Conservation (phyloP, 225 moss, liverwort and hornwort species). For the Asterella californica region DNA sequence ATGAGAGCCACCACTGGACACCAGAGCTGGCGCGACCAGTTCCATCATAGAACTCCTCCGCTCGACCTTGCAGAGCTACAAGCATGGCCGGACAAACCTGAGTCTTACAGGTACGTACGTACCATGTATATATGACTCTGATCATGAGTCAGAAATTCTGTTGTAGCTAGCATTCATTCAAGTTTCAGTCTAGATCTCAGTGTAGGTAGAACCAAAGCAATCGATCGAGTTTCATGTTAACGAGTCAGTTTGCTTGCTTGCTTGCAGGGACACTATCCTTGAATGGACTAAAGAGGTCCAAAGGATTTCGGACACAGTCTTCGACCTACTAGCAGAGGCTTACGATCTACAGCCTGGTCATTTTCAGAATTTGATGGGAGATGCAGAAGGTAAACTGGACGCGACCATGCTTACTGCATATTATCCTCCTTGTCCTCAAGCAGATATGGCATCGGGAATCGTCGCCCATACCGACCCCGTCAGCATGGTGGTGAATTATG, state of each 20-base stretch:
- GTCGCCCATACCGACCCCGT: conserved; percentile 9
- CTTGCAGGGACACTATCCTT: conserved; percentile 4
- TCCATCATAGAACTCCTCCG: conserved; percentile 13
- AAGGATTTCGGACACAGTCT: not conserved
- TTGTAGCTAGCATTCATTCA: not conserved
- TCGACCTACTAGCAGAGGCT: conserved; percentile 4
- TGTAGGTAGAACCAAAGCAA: not conserved
- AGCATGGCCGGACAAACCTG: conserved; percentile 8
- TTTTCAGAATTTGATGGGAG: not conserved
- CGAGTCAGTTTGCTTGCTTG: not conserved
- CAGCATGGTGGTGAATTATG: not conserved
- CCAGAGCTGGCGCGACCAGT: conserved; percentile 15
- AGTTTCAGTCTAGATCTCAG: not conserved
- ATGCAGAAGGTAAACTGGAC: not conserved
- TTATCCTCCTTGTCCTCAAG: conserved; percentile 15
- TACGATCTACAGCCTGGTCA: not conserved
- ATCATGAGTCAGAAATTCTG: not conserved
- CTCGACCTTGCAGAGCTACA: not conserved
- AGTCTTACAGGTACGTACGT: conserved; percentile 3
- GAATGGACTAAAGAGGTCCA: conserved; percentile 7
- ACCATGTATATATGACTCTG: not conserved
- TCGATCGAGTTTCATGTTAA: not conserved
- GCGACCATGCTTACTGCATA: conserved; percentile 10
- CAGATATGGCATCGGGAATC: conserved; percentile 12
- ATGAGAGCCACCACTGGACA: conserved; percentile 7